Evolutionary conservation across 2,329 filamentous ascomycete genomes (phyloP).

Genomic region (Hirsutella minnesotensis): DNA sequence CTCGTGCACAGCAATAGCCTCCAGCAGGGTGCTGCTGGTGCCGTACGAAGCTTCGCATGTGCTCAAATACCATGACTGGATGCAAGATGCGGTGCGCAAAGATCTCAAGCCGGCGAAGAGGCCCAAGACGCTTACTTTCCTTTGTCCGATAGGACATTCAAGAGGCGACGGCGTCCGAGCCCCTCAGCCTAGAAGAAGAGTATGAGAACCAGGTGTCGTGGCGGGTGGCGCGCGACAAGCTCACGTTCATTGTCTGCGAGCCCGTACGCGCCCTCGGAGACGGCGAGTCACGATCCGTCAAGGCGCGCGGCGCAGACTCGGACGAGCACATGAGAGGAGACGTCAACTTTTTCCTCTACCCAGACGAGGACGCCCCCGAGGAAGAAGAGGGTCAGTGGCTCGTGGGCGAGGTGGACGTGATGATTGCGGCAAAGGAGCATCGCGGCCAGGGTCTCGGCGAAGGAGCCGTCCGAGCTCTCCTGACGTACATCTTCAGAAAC

Average conservation of each 20-base stretch:
- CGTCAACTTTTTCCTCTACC: conserved; percentile 68
- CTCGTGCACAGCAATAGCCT: conserved; percentile 55
- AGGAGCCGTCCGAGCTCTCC: conserved; percentile 52
- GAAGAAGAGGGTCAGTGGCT: conserved; percentile 13
- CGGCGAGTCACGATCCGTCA: conserved; percentile 2
- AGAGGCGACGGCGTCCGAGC: conserved; percentile 78
- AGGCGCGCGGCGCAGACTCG: conserved; percentile 38
- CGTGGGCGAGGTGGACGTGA: conserved; percentile 72
- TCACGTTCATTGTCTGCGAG: conserved; percentile 80
- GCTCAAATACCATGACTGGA: conserved; percentile 75
- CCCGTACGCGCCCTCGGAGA: conserved; percentile 17
- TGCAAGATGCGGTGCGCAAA: conserved; percentile 60
- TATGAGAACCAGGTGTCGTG: conserved; percentile 85
- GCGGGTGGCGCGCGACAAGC: conserved; percentile 70
- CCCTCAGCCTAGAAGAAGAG: conserved; percentile 68
- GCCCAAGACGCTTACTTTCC: background rate
- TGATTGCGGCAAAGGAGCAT: conserved; percentile 55
- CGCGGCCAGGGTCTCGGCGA: conserved; percentile 54
- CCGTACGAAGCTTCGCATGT: conserved; percentile 80
- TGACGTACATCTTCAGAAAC: conserved; percentile 53
- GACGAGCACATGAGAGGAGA: conserved; percentile 56
- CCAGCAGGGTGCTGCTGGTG: conserved; percentile 58
- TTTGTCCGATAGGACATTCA: conserved; percentile 50
- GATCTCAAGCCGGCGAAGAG: background rate
- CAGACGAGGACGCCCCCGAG: conserved; percentile 37